These are phyloP conservation scores for Fusarium udum DNA, from an alignment of 2,329 filamentous ascomycete genomes.

Conservation along the genomic window DNA sequence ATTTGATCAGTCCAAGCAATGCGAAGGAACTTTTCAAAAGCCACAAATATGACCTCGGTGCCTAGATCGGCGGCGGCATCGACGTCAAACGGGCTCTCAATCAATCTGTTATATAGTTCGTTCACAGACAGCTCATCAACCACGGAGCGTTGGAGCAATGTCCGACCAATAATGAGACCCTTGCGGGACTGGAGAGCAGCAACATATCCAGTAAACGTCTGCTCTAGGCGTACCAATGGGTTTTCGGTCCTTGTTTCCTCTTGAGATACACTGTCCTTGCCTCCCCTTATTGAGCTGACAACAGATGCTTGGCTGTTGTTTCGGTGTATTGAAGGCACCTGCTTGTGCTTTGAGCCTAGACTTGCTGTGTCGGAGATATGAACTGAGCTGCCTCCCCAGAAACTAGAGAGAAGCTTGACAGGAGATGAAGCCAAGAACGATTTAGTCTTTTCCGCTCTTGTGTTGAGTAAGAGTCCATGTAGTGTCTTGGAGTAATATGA, in stretches of 20 bases:
- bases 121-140: slow-evolving; percentile 86
- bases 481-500: slow-evolving; percentile 82
- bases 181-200: slow-evolving; percentile 85
- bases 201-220: slow-evolving; percentile 85
- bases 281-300: slow-evolving; percentile 61
- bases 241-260: slow-evolving; percentile 69
- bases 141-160: slow-evolving; percentile 72
- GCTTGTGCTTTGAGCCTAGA: slow-evolving; percentile 52
- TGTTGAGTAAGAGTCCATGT: slow-evolving; percentile 71
- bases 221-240: slow-evolving; percentile 78
- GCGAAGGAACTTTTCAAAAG: slow-evolving; percentile 92
- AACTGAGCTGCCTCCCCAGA: slow-evolving; percentile 71
- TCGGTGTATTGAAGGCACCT: slow-evolving; percentile 53
- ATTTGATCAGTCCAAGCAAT: slow-evolving; percentile 90
- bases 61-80: slow-evolving; percentile 79
- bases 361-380: slow-evolving; percentile 48
- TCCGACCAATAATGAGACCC: slow-evolving; percentile 84
- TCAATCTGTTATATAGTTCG: slow-evolving; percentile 86
- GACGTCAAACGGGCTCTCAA: slow-evolving; percentile 83
- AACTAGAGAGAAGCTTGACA: slow-evolving; percentile 87
- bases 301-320: slow-evolving; percentile 63
- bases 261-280: slow-evolving; percentile 50
- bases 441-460: slow-evolving; percentile 70
- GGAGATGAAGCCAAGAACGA: slow-evolving; percentile 84
- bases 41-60: slow-evolving; percentile 86